Evolutionary conservation across 2,329 filamentous ascomycete genomes (phyloP).

Genomic region (Pseudogymnoascus sp.): DNA sequence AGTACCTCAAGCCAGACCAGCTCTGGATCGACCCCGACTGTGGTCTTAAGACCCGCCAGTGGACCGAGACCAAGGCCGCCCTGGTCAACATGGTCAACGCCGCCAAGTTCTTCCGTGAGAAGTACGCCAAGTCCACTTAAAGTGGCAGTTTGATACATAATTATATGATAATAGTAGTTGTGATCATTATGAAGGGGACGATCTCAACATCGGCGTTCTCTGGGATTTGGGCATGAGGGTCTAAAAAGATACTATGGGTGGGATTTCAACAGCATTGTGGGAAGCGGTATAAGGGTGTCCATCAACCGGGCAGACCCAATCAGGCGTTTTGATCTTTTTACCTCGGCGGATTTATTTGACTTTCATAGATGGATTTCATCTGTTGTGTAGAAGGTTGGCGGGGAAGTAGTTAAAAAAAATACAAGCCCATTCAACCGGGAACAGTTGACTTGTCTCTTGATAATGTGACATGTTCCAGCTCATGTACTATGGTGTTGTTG

Average conservation of each 20-base stretch:
- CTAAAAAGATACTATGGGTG: conserved; percentile 18
- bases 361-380: conserved; percentile 7
- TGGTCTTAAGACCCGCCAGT: conserved; percentile 97
- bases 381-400: conserved; percentile 6
- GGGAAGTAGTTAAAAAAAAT: conserved; percentile 8
- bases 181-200: conserved; percentile 26
- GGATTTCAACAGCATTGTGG: conserved; percentile 11
- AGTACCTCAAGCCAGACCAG: conserved; percentile 94
- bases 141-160: conserved; percentile 8
- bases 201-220: conserved; percentile 43
- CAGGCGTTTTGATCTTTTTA: conserved; percentile 1
- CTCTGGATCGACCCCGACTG: conserved; percentile 99
- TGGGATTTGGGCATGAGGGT: conserved; percentile 19
- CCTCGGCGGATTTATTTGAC: conserved; percentile 7
- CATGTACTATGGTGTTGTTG: background rate
- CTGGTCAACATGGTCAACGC: conserved; percentile 96
- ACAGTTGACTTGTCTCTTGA: background rate
- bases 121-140: conserved; percentile 58
- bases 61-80: conserved; percentile 96
- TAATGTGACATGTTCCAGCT: background rate
- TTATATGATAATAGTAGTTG: conserved; percentile 1
- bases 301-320: conserved; percentile 5
- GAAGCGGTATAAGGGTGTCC: conserved; percentile 5
- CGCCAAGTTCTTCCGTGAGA: conserved; percentile 90
- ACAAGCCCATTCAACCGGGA: conserved; percentile 9